A percentile compares a stretch with the other conserved stretches of the same genome.
Evolutionary conservation across 225 moss, liverwort and hornwort genomes (phyloP).

Genomic region (Neckera pumila): DNA sequence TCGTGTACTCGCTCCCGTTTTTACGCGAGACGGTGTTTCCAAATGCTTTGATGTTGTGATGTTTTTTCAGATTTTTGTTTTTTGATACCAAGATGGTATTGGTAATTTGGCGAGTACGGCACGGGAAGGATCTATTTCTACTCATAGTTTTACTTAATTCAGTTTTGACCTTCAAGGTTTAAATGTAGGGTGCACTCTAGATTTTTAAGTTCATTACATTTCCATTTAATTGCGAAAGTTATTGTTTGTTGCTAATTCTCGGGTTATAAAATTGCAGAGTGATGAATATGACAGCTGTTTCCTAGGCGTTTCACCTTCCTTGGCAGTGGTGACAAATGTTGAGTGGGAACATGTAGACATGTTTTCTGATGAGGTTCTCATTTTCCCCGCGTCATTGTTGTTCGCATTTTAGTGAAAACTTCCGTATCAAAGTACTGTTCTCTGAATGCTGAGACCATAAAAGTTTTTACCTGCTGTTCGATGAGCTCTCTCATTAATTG

Average conservation of each 20-base stretch:
- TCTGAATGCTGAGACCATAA: not conserved
- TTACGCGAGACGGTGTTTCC: not conserved
- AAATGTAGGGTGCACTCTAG: not conserved
- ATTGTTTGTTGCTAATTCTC: not conserved
- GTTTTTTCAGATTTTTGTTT: not conserved
- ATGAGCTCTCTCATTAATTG: not conserved
- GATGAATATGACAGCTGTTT: conserved; percentile 98
- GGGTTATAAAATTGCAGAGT: conserved; percentile 46
- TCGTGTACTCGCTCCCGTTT: not conserved
- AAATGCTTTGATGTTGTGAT: not conserved
- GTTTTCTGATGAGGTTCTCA: conserved; percentile 28
- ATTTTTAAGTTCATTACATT: not conserved
- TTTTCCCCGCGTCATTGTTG: not conserved
- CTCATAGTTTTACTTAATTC: not conserved
- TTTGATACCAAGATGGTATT: not conserved
- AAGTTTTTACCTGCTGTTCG: not conserved
- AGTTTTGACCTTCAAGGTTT: not conserved
- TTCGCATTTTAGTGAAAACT: not conserved
- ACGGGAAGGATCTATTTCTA: not conserved
- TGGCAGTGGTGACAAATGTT: conserved; percentile 83
- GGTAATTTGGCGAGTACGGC: not conserved
- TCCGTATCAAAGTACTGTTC: not conserved
- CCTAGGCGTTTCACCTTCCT: conserved; percentile 65
- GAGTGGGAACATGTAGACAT: conserved; percentile 44
- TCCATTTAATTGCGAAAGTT: not conserved